A percentile compares a stretch with the other conserved stretches of the same genome.
Evolutionary conservation across 257 asterid species (phyloP).

Genomic region (Penstemon newberryi): DNA sequence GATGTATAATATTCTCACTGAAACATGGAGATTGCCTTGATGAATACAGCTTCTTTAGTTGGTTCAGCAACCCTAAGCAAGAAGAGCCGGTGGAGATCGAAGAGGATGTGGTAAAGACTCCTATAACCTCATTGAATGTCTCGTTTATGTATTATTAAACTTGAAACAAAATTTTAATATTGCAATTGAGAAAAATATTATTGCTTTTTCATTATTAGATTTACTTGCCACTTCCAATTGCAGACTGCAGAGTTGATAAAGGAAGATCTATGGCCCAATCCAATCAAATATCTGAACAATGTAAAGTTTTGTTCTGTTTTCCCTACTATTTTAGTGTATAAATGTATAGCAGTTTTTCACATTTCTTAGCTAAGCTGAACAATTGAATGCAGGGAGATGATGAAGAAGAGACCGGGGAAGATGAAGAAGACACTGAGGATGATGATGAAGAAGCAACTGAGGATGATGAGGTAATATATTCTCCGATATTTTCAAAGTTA

Average conservation of each 20-base stretch:
- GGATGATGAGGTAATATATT: conserved; percentile 34
- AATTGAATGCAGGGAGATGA: conserved; percentile 41
- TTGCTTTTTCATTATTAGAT: neutral
- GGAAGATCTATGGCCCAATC: conserved; percentile 66
- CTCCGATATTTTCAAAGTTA: neutral
- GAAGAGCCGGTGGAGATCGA: conserved; percentile 38
- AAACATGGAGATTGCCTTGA: conserved; percentile 3
- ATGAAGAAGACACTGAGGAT: conserved; percentile 26
- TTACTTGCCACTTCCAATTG: conserved; percentile 21
- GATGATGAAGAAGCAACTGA: neutral
- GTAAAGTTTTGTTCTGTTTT: conserved; percentile 28
- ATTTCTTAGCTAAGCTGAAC: conserved; percentile 23
- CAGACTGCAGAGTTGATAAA: conserved; percentile 57
- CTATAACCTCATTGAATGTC: neutral
- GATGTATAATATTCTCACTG: conserved; percentile 23
- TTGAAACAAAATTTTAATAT: neutral
- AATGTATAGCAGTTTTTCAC: neutral
- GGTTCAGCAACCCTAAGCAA: conserved; percentile 47
- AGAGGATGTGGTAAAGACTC: conserved; percentile 48
- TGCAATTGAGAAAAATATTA: neutral
- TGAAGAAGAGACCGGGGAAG: conserved; percentile 43
- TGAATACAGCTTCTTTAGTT: conserved; percentile 57
- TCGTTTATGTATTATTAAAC: neutral
- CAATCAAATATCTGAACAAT: conserved; percentile 42
- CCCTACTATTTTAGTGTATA: neutral